Evolutionary conservation across 83 land plant genomes (phyloP).

Genomic region (Larix sibirica): DNA sequence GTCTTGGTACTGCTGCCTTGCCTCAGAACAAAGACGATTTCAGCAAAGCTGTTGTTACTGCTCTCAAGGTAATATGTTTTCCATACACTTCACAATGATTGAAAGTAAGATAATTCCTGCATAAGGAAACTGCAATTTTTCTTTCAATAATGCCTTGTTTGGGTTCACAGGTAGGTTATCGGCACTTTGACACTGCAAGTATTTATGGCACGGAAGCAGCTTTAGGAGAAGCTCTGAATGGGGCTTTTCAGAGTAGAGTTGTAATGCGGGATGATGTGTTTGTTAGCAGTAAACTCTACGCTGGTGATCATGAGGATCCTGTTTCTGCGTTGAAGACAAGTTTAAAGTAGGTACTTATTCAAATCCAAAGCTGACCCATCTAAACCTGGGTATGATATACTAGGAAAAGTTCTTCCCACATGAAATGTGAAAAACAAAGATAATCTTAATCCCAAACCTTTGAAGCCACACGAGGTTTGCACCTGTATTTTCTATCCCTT

Average conservation of each 20-base stretch:
- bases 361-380: slow-evolving; percentile 19
- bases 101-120: background rate
- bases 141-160: background rate
- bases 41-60: slow-evolving; percentile 1
- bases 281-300: slow-evolving; percentile 50
- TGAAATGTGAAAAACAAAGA: background rate
- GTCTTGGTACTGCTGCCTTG: slow-evolving; percentile 9
- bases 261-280: slow-evolving; percentile 41
- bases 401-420: background rate
- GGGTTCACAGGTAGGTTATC: slow-evolving; percentile 34
- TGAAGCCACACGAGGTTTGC: too few relatives aligned
- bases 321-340: slow-evolving; percentile 27
- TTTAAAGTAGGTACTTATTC: slow-evolving; percentile 35
- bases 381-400: background rate
- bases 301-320: slow-evolving; percentile 9
- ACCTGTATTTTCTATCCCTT: too few relatives aligned
- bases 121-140: background rate
- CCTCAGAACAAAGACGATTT: background rate
- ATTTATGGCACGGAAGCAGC: slow-evolving; percentile 43
- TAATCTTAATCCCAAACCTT: too few relatives aligned
- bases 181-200: slow-evolving; percentile 64
- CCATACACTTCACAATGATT: background rate
- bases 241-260: slow-evolving; percentile 41
- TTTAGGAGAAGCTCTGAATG: slow-evolving; percentile 44
- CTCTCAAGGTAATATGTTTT: slow-evolving; percentile 9